A percentile compares a stretch with the other conserved stretches of the same genome.
Conservation (phyloP, 2,329 filamentous ascomycete species). For the Elsinoe arachidis region DNA sequence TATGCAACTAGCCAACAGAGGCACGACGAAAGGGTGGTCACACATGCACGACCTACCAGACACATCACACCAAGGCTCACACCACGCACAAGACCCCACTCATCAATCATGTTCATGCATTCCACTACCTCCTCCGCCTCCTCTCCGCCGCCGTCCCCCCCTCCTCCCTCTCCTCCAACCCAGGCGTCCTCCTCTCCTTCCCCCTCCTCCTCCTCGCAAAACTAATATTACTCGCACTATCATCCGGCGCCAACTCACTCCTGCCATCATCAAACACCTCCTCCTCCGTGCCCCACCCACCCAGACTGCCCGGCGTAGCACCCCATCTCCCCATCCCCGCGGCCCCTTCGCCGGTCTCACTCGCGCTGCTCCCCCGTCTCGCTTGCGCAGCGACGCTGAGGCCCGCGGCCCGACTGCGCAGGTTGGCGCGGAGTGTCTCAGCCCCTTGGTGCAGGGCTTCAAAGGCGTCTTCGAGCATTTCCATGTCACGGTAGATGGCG, state of each 20-base stretch:
- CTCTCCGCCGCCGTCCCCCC: slow-evolving; percentile 4
- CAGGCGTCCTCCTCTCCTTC: slow-evolving; percentile 27
- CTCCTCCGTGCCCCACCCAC: slow-evolving; percentile 20
- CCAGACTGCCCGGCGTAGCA: slow-evolving; percentile 34
- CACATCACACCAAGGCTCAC: too few species aligned
- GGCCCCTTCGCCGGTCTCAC: slow-evolving; percentile 24
- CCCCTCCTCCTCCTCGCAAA: slow-evolving; percentile 62
- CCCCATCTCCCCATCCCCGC: slow-evolving; percentile 28
- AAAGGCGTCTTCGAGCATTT: slow-evolving; percentile 86
- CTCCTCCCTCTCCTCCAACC: neutral
- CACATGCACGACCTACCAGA: too few species aligned
- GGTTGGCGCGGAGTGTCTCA: slow-evolving; percentile 65
- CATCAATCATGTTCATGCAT: too few species aligned
- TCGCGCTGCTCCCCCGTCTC: slow-evolving; percentile 47
- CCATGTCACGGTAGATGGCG: slow-evolving; percentile 91
- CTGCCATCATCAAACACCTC: slow-evolving; percentile 32
- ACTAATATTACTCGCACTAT: slow-evolving; percentile 72
- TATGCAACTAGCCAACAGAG: too few species aligned
- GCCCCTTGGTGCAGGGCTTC: slow-evolving; percentile 82
- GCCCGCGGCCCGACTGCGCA: slow-evolving; percentile 75
- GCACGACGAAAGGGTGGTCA: too few species aligned
- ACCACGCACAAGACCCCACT: too few species aligned
- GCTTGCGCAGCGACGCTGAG: slow-evolving; percentile 57
- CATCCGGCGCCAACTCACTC: slow-evolving; percentile 60
- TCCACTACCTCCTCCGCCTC: neutral